Conservation (phyloP, 2,329 filamentous ascomycete genomes). For the Aspergillus tubingensis region DNA sequence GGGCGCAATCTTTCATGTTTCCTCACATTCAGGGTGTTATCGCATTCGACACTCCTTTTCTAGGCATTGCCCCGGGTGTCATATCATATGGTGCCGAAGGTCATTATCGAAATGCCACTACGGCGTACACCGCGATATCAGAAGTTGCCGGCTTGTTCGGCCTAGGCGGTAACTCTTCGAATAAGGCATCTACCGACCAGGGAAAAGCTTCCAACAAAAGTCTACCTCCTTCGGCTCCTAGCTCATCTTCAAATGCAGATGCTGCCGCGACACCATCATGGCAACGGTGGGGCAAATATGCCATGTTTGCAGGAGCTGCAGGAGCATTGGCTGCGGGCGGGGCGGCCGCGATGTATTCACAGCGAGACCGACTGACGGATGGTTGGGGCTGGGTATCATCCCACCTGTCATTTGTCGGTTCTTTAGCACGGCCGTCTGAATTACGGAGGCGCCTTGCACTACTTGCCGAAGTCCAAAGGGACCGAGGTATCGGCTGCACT, state of each 20-base stretch:
- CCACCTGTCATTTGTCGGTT: constrained; percentile 91
- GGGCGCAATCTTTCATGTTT: constrained; percentile 70
- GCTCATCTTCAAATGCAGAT: constrained; percentile 43
- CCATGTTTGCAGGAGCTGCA: constrained; percentile 78
- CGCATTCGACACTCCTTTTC: constrained; percentile 90
- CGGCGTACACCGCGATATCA: constrained; percentile 68
- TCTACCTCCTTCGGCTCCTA: constrained; percentile 33
- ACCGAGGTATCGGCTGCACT: constrained; percentile 73
- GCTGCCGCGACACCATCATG: constrained; percentile 57
- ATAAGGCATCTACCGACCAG: constrained; percentile 12
- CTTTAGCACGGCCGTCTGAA: constrained; percentile 80
- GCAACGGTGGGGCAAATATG: constrained; percentile 81
- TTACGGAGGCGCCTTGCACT: constrained; percentile 71
- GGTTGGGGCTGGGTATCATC: constrained; percentile 82
- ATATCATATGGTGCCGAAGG: constrained; percentile 68
- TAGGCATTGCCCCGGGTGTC: constrained; percentile 54
- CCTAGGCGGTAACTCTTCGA: constrained; percentile 53
- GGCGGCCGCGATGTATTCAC: constrained; percentile 81
- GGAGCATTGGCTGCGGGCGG: constrained; percentile 80
- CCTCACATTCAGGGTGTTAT: constrained; percentile 88
- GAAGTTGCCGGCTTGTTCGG: constrained; percentile 66
- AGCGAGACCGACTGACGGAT: constrained; percentile 74
- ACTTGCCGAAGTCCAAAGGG: constrained; percentile 64
- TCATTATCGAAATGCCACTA: constrained; percentile 74
- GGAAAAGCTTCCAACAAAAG: constrained; percentile 23